A percentile compares a stretch with the other conserved stretches of the same genome.
These are phyloP conservation scores for Aspergillus conjunctus DNA, from an alignment of 495 filamentous ascomycete genomes.

Conservation along the genomic window DNA sequence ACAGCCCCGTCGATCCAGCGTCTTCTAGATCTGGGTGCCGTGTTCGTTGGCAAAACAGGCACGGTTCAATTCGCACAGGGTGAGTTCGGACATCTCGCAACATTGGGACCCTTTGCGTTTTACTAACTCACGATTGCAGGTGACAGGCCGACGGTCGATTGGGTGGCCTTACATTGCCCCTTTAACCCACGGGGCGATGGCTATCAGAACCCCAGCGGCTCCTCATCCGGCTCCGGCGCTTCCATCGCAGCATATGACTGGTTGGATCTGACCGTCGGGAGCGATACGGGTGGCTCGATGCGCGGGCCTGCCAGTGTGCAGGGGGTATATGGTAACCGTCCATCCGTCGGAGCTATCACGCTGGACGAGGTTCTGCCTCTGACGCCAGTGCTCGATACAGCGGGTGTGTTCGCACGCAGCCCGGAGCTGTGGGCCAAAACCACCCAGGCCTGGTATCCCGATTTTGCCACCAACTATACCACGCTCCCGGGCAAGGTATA, in stretches of 20 bases:
- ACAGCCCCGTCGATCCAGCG: constrained; percentile 39
- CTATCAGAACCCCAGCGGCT: constrained; percentile 43
- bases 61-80: constrained; percentile 50
- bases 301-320: constrained; percentile 38
- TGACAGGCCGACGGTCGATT: constrained; percentile 33
- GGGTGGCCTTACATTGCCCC: constrained; percentile 46
- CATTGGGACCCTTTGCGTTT: no score
- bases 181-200: constrained; percentile 50
- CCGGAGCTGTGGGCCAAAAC: constrained; percentile 49
- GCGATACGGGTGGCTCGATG: constrained; percentile 49
- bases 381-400: constrained; percentile 47
- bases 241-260: constrained; percentile 43
- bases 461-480: constrained; percentile 33
- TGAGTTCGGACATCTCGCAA: constrained; percentile 18
- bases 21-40: constrained; percentile 47
- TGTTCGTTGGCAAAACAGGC: constrained; percentile 52
- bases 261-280: constrained; percentile 50
- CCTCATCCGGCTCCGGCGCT: constrained; percentile 42
- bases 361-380: constrained; percentile 46
- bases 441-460: constrained; percentile 47
- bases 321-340: constrained; percentile 40
- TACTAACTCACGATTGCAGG: neutral
- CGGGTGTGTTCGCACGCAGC: constrained; percentile 52
- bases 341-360: constrained; percentile 29
- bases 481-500: constrained; percentile 32